Base-by-base conservation (phyloP, 106 monocot species). In the Dactylorhiza incarnata region DNA sequence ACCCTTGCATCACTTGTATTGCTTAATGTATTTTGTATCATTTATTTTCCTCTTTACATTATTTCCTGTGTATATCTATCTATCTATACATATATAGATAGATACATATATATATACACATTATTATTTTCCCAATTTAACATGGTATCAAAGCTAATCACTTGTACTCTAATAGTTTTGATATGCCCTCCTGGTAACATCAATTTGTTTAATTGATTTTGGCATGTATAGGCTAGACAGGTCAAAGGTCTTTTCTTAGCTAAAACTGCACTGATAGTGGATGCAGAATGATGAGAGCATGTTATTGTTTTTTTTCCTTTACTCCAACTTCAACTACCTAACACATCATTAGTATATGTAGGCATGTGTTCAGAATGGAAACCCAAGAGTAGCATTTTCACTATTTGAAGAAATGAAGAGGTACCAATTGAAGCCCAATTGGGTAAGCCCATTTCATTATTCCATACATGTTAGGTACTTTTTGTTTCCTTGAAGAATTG, bases 321-420 rank as follows among this genome's bases (percentile, higher is more conserved):
- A 7, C 11, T 58, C n/a, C 19, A 20, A 20, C 19, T 58, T 20
- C 19, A 58, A 20, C 20, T 58, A 58, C 19, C n/a, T 58, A 58
- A 58, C 22, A 20, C 19, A 20, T 58, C 20, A 58, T 58, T 58
- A 58, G 58, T 67, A 16, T 73, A 46, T 68, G 67, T 76, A 95
- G 95, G 95, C 82, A 53, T 95, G 95, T 72, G 86, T 91, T 79
- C 81, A 84, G 56, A 89, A 82, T 75, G 85, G 89, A 79, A 84
- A 86, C 24, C 17, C 87, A 65, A 95, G 84, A 75, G 56, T 84
- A 45, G 91, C 91, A 23, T 91, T 89, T 75, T 81, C 78, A 43
- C 76, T 95, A 55, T 91, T 95, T 83, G 85, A 89, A 75, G 91
- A 95, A 77, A 95, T 95, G 95, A 95, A 95, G 83, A 87, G 82